Evolutionary conservation across 2,329 filamentous ascomycete species (phyloP).

Genomic region (Microsporum ferrugineum): DNA sequence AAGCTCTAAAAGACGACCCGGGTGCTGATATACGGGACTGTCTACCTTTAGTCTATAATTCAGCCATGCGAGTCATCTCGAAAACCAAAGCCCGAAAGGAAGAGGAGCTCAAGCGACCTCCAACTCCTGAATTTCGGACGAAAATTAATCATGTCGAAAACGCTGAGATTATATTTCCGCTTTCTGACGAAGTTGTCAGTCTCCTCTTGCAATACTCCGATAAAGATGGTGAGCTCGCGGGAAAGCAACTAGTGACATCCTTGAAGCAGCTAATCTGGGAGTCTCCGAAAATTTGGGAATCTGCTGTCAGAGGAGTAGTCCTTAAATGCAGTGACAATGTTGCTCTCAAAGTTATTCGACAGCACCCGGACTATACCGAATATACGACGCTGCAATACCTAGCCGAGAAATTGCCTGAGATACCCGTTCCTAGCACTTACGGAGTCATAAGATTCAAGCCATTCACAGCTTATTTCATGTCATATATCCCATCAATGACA

Average conservation of each 20-base stretch:
- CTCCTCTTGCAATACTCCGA: conserved; percentile 10
- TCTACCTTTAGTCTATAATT: no score
- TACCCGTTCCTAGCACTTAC: conserved; percentile 22
- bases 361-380: conserved; percentile 16
- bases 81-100: background rate
- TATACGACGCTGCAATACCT: conserved; percentile 22
- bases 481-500: conserved; percentile 18
- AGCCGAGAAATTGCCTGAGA: conserved; percentile 16
- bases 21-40: no score
- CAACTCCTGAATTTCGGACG: conserved; percentile 15
- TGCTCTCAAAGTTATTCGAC: conserved; percentile 16
- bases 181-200: conserved; percentile 16
- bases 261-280: conserved; percentile 18
- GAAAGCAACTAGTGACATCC: conserved; percentile 12
- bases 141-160: conserved; percentile 16
- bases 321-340: conserved; percentile 18
- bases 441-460: conserved; percentile 18
- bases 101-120: background rate
- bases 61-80: no score
- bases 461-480: conserved; percentile 22
- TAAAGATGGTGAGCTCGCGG: background rate
- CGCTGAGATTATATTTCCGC: conserved; percentile 17
- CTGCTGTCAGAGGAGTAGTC: conserved; percentile 16
- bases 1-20: no score
- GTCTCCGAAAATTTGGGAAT: conserved; percentile 19